phyloP scores from a whole-genome alignment of 352 stramenopile genomes.

The Albugo candida region DNA sequence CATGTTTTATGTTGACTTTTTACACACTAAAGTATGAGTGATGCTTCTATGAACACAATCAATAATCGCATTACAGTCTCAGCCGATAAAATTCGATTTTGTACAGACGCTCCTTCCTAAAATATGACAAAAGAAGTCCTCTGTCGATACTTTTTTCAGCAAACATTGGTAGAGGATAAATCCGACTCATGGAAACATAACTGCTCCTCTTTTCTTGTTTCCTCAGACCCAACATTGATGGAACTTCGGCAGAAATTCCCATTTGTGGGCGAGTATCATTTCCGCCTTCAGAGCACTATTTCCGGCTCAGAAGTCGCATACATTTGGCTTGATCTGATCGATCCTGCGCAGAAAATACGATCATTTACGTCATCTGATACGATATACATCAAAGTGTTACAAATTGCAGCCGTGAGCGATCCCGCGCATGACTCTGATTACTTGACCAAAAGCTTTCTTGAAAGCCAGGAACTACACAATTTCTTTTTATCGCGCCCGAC shows the following conservation, averaged over 20 bases:
- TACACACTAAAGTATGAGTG: too few species aligned
- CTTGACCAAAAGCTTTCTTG: too few species aligned
- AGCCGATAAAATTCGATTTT: too few species aligned
- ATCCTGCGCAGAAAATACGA: constrained; percentile 22
- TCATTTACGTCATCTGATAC: constrained; percentile 15
- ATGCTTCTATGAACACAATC: too few species aligned
- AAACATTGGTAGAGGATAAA: constrained; percentile 36
- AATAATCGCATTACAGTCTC: too few species aligned
- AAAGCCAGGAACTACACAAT: too few species aligned
- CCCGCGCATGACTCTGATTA: background rate
- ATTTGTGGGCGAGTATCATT: constrained; percentile 57
- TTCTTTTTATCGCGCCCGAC: too few species aligned
- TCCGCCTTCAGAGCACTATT: constrained; percentile 30
- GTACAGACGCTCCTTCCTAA: too few species aligned
- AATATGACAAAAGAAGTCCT: too few species aligned
- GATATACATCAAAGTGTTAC: constrained; percentile 57
- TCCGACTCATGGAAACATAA: constrained; percentile 3
- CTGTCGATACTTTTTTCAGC: constrained; percentile 72
- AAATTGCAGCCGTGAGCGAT: constrained; percentile 11
- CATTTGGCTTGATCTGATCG: constrained; percentile 56
- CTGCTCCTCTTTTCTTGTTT: constrained; percentile 44
- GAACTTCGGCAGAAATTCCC: constrained; percentile 54
- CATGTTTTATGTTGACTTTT: too few species aligned
- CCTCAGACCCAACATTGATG: constrained; percentile 26
- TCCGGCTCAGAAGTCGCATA: constrained; percentile 15